Percentiles rank a stretch among this genome's conserved stretches.
These are phyloP conservation scores for Lactifluus piperatus DNA, from an alignment of 768 basidiomycete genomes.

Conservation along the genomic window DNA sequence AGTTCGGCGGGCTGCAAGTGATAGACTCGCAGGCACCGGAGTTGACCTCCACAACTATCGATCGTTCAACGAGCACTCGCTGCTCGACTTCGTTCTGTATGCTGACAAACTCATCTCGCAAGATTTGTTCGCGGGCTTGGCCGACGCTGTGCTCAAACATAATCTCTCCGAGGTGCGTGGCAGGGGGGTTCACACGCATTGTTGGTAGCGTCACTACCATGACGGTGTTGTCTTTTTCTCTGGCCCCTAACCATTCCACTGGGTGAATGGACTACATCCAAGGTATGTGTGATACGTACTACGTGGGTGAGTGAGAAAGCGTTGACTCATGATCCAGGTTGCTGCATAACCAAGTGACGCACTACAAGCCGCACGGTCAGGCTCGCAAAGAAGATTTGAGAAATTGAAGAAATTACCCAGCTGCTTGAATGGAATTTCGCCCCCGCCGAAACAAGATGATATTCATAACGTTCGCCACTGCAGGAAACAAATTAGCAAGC, in stretches of 20 bases:
- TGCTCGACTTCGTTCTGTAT: conserved; percentile 17
- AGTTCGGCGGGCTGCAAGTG: too few relatives aligned
- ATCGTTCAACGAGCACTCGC: conserved; percentile 7
- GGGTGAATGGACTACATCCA: too few relatives aligned
- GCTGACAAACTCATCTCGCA: not conserved
- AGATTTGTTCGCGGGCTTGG: too few relatives aligned
- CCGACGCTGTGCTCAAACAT: not conserved
- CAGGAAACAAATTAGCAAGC: not conserved
- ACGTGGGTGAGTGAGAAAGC: conserved; percentile 29
- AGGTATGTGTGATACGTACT: conserved; percentile 18
- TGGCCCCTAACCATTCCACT: conserved; percentile 18
- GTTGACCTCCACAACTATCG: not conserved
- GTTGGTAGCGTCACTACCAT: conserved; percentile 2
- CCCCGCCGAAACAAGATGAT: conserved; percentile 1
- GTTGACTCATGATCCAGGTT: conserved; percentile 31
- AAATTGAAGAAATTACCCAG: too few relatives aligned
- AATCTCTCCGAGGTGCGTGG: not conserved
- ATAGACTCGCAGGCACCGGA: too few relatives aligned
- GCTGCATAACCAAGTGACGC: too few relatives aligned
- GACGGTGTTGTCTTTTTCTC: conserved; percentile 8
- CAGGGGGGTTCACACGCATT: not conserved
- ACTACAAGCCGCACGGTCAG: too few relatives aligned
- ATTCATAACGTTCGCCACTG: conserved; percentile 22
- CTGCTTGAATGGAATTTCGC: too few relatives aligned
- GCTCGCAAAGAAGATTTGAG: not conserved